These are phyloP conservation scores for Phytophthora crassamura DNA, from an alignment of 352 stramenopile species.

Conservation along the genomic window DNA sequence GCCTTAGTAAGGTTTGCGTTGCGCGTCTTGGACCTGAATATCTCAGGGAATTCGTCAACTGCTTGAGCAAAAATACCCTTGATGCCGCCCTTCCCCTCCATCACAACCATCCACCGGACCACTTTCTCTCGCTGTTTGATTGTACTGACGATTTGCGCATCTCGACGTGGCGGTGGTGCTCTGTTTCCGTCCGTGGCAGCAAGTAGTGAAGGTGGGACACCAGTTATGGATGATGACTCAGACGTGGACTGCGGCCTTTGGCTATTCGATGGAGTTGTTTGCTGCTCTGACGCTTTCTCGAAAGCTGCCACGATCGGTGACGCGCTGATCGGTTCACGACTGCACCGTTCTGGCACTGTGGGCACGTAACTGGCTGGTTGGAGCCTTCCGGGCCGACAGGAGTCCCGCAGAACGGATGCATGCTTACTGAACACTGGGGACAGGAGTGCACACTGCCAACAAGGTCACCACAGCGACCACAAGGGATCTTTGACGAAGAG, in stretches of 20 bases:
- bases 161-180: not conserved
- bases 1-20: too few species aligned
- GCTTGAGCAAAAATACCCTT: slow-evolving; percentile 14
- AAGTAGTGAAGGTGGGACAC: too few species aligned
- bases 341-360: not conserved
- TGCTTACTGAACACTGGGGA: not conserved
- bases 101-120: slow-evolving; percentile 2
- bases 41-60: slow-evolving; percentile 18
- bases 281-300: too few species aligned
- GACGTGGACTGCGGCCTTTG: not conserved
- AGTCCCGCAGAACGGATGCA: slow-evolving; percentile 25
- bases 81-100: not conserved
- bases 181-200: not conserved
- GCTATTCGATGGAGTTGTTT: too few species aligned
- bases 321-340: not conserved
- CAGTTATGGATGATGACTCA: not conserved
- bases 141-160: slow-evolving; percentile 1
- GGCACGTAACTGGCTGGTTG: slow-evolving; percentile 2
- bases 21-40: slow-evolving; percentile 1
- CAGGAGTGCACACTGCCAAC: too few species aligned
- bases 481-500: not conserved
- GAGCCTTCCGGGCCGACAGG: slow-evolving; percentile 3
- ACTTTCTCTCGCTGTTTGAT: slow-evolving; percentile 5
- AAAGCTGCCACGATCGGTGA: too few species aligned
- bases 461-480: slow-evolving; percentile 11